Base-by-base conservation (phyloP, 371 early-diverging fungal genomes). In the Funneliformis caledonium region DNA sequence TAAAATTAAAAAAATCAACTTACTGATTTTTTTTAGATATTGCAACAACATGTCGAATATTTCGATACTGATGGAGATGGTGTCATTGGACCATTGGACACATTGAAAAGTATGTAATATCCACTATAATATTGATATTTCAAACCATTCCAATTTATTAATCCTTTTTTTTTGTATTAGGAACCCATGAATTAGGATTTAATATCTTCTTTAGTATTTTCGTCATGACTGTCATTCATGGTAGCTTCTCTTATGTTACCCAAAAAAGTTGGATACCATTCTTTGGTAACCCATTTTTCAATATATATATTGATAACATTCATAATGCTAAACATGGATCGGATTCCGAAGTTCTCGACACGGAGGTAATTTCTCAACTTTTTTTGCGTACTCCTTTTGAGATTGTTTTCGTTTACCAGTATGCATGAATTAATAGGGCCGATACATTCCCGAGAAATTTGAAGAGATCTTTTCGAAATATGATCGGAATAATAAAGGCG, bases 381-480 rank as follows among this genome's bases (percentile, higher is more conserved):
- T 16, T 4, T 37, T 42, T 42, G 59, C 12, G 33, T 14, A 67
- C 0, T 4, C 0, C 11, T 75, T 19, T 42, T 42, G 14, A 8
- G 7, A 76, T 56, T 16, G 22, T 2, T 31, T n/a, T 26, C 45
- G 37, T n/a, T 60, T 64, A 9, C 10, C 6, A 2, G 10, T 60
- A 5, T 31, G 19, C 22, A 22, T 26, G 9, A 37, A n/a, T 26
- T 26, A 26, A 26, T 78, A 81, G 64, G 85, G 85, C n/a, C 83
- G 85, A n/a, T 85, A 83, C 48, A 81, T 85, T 42, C 82, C 88
- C 0, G 84, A 88, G 79, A 83, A 83, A 48, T 89, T 89, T 76
- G 90, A 89, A 80, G 88, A 88, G 31, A 72, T 89, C 43, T 88
- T 87, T 60, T n/a, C 84, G 37, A 88, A 88, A 70, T 90, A 84